Base-by-base conservation (phyloP, 164 flowering plant species). In the Taxillus chinensis region DNA sequence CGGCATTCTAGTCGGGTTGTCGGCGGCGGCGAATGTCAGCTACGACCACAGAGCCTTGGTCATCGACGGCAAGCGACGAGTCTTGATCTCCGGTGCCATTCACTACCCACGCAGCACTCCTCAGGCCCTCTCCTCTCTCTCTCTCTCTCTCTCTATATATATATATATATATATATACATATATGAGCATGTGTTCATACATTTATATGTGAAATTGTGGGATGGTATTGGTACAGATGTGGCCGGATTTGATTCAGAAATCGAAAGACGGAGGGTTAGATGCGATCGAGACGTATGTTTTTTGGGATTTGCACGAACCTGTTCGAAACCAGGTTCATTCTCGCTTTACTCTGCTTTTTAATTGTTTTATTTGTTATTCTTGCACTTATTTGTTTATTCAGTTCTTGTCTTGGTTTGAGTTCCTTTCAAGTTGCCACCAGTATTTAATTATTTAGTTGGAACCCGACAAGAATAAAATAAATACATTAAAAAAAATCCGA, bases 181-280 rank as follows among this genome's bases (percentile, higher is more conserved):
- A 2, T 27, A 27, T 27, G 27, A 27, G 27, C 27, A 0, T 27
- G 27, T 27, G 27, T 27, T 27, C 27, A 27, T 27, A 27, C 27
- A 27, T 27, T 27, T 27, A 27, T 27, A 27, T 27, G 27, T 27
- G 27, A 27, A 27, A 27, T 27, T 27, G 27, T 27, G 27, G 27
- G 27, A 27, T 27, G 27, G 51, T 57, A 5, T 7, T 17, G 15
- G 5, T 69, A 74, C 75, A 95, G 99, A 95, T 95, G 97, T 91
- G 99, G 99, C 88, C 96, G 46, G 96, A 79, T 72, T 73, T 95
- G 37, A 79, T 95, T 41, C 83, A 83, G 79, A 95, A 91, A 75
- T 83, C 99, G 0, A 95, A 95, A 59, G 96, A 91, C 3, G 99
- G 99, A 67, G 99, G 99, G 12, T 51, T 95, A 43, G 96, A 95